These are phyloP conservation scores for Psophocarpus tetragonolobus DNA, from an alignment of 306 rosid species.

Conservation along the genomic window DNA sequence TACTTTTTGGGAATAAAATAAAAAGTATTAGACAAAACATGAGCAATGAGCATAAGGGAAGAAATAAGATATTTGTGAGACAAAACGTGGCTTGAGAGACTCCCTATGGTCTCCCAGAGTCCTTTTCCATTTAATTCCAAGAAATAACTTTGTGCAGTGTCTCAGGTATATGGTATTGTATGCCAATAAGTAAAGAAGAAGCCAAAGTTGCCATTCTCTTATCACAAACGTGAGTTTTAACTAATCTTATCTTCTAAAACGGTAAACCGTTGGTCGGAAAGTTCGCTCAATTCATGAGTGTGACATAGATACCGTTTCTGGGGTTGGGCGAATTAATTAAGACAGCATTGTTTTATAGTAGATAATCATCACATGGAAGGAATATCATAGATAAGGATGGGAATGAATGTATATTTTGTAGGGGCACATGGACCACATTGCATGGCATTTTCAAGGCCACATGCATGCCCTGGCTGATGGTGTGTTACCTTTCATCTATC, in stretches of 20 bases:
- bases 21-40: neutral
- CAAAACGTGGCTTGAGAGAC: neutral
- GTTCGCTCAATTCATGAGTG: neutral
- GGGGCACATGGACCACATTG: constrained; percentile 26
- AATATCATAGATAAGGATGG: constrained; percentile 40
- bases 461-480: neutral
- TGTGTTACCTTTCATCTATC: neutral
- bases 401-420: constrained; percentile 34
- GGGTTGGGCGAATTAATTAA: constrained; percentile 36
- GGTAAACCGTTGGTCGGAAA: neutral
- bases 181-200: constrained; percentile 34
- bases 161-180: constrained; percentile 30
- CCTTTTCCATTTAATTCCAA: constrained; percentile 28
- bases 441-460: constrained; percentile 24
- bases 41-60: neutral
- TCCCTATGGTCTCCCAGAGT: neutral
- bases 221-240: neutral
- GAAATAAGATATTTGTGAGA: neutral
- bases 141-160: neutral
- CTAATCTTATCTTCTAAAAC: neutral
- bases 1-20: too few relatives aligned
- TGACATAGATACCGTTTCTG: constrained; percentile 5
- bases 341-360: constrained; percentile 1
- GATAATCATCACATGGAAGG: constrained; percentile 40
- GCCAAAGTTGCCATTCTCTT: neutral